Evolutionary conservation across 345 rosid species (phyloP).

Genomic region (Lenwebbia sp.): DNA sequence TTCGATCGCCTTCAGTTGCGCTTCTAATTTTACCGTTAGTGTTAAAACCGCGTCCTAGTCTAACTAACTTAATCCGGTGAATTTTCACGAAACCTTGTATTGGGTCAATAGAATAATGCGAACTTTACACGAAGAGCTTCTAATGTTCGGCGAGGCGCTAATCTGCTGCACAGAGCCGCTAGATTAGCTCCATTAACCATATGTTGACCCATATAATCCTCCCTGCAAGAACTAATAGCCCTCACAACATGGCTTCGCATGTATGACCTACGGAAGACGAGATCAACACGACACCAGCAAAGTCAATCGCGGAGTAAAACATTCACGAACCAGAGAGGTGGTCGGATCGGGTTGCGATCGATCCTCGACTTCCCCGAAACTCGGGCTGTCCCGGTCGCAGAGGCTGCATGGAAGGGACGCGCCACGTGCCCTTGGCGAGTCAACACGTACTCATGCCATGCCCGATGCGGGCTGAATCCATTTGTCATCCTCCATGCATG

Average conservation of each 20-base stretch:
- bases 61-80: not conserved
- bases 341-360: not conserved
- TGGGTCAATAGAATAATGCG: not conserved
- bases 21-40: not conserved
- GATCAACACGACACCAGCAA: not conserved
- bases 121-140: not conserved
- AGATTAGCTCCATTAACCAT: not conserved
- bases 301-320: not conserved
- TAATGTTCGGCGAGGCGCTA: not conserved
- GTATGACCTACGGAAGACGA: not conserved
- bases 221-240: not conserved
- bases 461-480: not conserved
- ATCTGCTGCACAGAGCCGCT: not conserved
- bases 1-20: not conserved
- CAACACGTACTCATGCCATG: not conserved
- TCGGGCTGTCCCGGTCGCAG: not conserved
- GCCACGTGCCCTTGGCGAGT: not conserved
- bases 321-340: not conserved
- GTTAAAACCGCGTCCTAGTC: fast-evolving
- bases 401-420: not conserved
- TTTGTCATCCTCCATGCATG: not conserved
- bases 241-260: not conserved
- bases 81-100: fast-evolving
- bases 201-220: not conserved
- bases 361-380: not conserved